Base-by-base conservation (phyloP, 73 alveolate genomes). In the Stentor coeruleus region DNA sequence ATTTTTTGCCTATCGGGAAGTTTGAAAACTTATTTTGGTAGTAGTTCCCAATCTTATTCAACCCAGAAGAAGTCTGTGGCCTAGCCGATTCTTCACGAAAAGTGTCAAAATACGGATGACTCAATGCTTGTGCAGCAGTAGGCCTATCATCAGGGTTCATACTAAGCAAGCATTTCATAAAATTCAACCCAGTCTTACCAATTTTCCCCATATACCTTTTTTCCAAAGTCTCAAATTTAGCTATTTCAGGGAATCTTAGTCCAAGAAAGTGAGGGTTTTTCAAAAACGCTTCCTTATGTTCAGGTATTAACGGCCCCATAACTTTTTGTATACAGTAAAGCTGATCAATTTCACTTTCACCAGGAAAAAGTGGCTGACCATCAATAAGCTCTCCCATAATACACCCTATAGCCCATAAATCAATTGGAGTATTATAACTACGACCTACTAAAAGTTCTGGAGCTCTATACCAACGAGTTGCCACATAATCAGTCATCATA, bases 71-170 rank as follows among this genome's bases (percentile, higher is more conserved):
- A 57, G 73, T 57, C 73, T 20, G 15, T 0, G 73, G 73, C 73
- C 73, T n/a, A 57, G 73, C 2, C n/a, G n/a, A n/a, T n/a, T n/a
- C n/a, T n/a, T n/a, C n/a, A n/a, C n/a, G n/a, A n/a, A n/a, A n/a
- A n/a, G n/a, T n/a, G n/a, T 88, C 93, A 81, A 94, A 92, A 88
- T 93, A 96, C 15, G 95, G 92, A 90, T 96, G 98, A 59, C 91
- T 85, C 74, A 96, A 85, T 3, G 94, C 98, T 26, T 88, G 95
- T 31, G 84, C 92, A n/a, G 96, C 96, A 82, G 96, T 90, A 0
- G 89, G 73, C 81, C 99, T 92, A 76, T 92, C 89, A 59, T 76
- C 82, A 2, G 97, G 98, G 76, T 96, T 98, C 93, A 96, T 86
- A 38, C 82, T 74, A 11, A 96, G 92, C 57, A 94, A 74, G 26